These are phyloP conservation scores for Leccinum subfulvum DNA, from an alignment of 1,284 basidiomycete species.

Conservation along the genomic window DNA sequence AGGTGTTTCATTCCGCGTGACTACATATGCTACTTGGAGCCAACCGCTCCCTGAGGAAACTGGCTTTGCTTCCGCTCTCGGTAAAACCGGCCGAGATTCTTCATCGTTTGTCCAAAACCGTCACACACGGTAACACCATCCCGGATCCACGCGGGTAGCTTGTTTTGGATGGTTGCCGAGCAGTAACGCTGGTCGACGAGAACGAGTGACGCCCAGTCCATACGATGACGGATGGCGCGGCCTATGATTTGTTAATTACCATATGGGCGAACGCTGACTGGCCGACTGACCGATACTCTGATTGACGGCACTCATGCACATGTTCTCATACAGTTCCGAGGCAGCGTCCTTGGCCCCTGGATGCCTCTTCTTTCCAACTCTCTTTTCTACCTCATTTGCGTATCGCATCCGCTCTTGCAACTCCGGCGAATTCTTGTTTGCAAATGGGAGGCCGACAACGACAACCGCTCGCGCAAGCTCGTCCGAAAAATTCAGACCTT, in stretches of 20 bases:
- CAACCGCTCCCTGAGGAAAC: not conserved
- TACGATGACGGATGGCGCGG: slow-evolving; percentile 83
- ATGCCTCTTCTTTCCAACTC: slow-evolving; percentile 31
- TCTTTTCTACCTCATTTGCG: slow-evolving; percentile 60
- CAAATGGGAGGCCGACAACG: slow-evolving; percentile 91
- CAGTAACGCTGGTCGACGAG: slow-evolving; percentile 84
- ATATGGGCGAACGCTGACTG: not conserved
- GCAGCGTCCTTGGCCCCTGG: slow-evolving; percentile 68
- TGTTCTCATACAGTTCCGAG: slow-evolving; percentile 84
- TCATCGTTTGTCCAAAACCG: slow-evolving; percentile 74
- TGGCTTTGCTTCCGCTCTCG: slow-evolving; percentile 39
- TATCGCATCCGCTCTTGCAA: slow-evolving; percentile 90
- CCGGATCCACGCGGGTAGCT: slow-evolving; percentile 88
- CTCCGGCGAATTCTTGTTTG: slow-evolving; percentile 88
- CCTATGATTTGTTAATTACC: slow-evolving; percentile 45
- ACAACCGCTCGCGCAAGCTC: slow-evolving; percentile 86
- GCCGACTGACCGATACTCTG: slow-evolving; percentile 82
- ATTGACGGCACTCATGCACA: slow-evolving; percentile 97
- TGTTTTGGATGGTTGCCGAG: slow-evolving; percentile 62
- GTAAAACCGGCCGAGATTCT: slow-evolving; percentile 70
- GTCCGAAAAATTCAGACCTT: slow-evolving; percentile 95
- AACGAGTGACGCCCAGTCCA: slow-evolving; percentile 84
- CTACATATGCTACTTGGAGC: slow-evolving; percentile 8
- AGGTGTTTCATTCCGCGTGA: not conserved
- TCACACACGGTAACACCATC: slow-evolving; percentile 60